These are phyloP conservation scores for Coleophoma crateriformis DNA, from an alignment of 2,329 filamentous ascomycete species.

Conservation along the genomic window DNA sequence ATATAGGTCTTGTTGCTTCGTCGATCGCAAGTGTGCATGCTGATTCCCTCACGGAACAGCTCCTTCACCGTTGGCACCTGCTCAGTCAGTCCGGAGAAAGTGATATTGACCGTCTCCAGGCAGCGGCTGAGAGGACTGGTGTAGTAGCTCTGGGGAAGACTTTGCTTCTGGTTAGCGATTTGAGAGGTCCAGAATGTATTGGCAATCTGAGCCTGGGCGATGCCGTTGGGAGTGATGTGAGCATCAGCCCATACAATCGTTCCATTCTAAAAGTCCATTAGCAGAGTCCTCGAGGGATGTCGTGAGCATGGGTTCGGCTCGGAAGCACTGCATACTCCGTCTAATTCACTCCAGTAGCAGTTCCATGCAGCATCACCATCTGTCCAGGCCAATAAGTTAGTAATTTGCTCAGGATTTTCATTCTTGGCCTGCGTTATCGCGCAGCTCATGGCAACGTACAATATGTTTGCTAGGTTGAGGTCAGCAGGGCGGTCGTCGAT, in stretches of 20 bases:
- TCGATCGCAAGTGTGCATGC: conserved; percentile 63
- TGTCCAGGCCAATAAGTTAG: neutral
- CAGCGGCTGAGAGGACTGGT: conserved; percentile 59
- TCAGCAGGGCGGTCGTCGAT: too few species aligned
- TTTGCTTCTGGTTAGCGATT: conserved; percentile 47
- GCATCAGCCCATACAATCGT: conserved; percentile 60
- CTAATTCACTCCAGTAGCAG: conserved; percentile 59
- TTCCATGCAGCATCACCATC: conserved; percentile 21
- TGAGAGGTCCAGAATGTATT: conserved; percentile 53
- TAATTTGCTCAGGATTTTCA: conserved; percentile 26
- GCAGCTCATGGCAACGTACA: conserved; percentile 43
- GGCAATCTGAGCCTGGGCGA: conserved; percentile 51
- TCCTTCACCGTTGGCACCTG: conserved; percentile 54
- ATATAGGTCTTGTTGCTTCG: conserved; percentile 51
- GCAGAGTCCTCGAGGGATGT: too few species aligned
- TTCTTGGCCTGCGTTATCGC: too few species aligned
- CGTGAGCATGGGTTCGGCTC: too few species aligned
- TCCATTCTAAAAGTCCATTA: conserved; percentile 34
- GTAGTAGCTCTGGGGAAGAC: conserved; percentile 60
- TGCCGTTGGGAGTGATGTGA: conserved; percentile 51
- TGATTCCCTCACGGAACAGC: conserved; percentile 58
- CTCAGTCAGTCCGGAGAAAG: conserved; percentile 45
- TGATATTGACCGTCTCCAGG: conserved; percentile 55
- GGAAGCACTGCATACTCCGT: conserved; percentile 33
- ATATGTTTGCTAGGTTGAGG: conserved; percentile 39